Base-by-base conservation (phyloP, 2,329 filamentous ascomycete species). In the Penicillium expansum region DNA sequence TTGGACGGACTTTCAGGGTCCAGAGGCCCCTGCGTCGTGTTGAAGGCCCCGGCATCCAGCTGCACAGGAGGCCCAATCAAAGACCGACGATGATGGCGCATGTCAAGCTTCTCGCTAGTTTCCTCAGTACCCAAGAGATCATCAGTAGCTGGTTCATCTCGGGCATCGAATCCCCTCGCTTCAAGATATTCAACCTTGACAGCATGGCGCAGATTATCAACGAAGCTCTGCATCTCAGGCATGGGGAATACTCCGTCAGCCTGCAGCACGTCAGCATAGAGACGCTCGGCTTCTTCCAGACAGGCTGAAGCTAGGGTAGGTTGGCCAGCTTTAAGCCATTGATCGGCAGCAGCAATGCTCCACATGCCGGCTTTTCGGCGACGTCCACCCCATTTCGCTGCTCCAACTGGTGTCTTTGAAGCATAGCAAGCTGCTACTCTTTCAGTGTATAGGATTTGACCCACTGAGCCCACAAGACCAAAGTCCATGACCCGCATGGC, bases 341-440 rank as follows among this genome's bases (percentile, higher is more conserved):
- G 83, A 66, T 96, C 89, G 0, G 92, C 87, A 1, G 90, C 89
- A 38, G 96, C 81, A 22, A 94, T 82, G 63, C 87, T 89, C 92
- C 92, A 99, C 62, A 96, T 83, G 0, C 90, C 94, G 2, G 92
- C 90, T 78, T 97, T 99, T 48, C 94, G 83, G 58, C 82, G 83
- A 59, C 93, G 83, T 9, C 83, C 82, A 16, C 92, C 92, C 80
- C 87, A 89, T 37, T 79, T 78, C 58, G 86, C 83, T 9, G 82
- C 83, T 1, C 88, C 87, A 4, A 86, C 76, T 3, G 89, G 87
- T 27, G 82, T 82, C 63, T 90, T 90, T 3, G 89, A 86, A 0
- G 85, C 85, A 74, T 93, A 97, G 76, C 91, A 96, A 2, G 89
- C 85, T 0, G 91, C 90, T 20, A 97, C 83, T 35, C 94, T 86